Conservation (phyloP, 1,284 basidiomycete species). For the Ustilago hordei region DNA sequence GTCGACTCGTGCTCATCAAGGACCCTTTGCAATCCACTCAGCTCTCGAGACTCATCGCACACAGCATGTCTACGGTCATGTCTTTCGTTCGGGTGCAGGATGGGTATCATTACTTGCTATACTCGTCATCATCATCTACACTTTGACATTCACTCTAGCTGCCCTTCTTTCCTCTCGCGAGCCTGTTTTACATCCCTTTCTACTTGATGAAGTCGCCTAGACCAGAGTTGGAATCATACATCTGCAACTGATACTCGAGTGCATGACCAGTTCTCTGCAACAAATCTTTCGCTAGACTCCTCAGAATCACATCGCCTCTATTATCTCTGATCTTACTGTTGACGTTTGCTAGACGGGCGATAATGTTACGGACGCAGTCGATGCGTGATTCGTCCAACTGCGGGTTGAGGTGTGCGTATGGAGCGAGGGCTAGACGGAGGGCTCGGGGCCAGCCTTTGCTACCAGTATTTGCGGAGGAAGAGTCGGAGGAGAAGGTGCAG, state of each 20-base stretch:
- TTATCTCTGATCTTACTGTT: constrained; percentile 33
- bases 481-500: constrained; percentile 10
- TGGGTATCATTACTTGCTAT: neutral
- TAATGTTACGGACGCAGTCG: neutral
- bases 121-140: neutral
- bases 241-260: constrained; percentile 33
- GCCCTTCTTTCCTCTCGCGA: neutral
- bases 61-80: no score
- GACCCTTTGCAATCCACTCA: neutral
- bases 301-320: constrained; percentile 24
- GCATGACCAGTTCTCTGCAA: constrained; percentile 12
- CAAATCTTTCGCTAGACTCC: constrained; percentile 26
- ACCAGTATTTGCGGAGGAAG: neutral
- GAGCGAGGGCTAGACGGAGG: constrained; percentile 15
- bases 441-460: constrained; percentile 5
- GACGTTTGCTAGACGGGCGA: constrained; percentile 8
- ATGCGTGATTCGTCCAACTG: constrained; percentile 11
- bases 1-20: no score
- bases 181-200: neutral
- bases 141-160: no score
- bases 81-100: neutral
- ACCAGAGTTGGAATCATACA: neutral
- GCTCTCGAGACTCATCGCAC: no score
- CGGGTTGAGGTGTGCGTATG: constrained; percentile 6
- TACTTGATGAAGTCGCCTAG: neutral